These are phyloP conservation scores for Davidsoniella neocaledoniae DNA, from an alignment of 2,329 filamentous ascomycete species.

Conservation along the genomic window DNA sequence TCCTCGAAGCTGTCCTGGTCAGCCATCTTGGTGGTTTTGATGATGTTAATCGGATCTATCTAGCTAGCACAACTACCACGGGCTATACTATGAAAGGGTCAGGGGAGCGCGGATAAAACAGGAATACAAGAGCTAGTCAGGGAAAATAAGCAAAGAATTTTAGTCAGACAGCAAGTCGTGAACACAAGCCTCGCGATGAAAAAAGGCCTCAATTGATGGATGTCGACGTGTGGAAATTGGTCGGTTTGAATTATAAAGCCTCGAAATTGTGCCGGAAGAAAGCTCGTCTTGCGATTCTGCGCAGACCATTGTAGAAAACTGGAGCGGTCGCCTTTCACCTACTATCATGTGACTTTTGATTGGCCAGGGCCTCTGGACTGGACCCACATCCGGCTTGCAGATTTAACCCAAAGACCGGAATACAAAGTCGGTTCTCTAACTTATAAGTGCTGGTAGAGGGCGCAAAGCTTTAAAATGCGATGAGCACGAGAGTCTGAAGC, in stretches of 20 bases:
- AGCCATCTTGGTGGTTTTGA: slow-evolving; percentile 37
- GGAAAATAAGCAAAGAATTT: background rate
- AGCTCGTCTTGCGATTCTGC: too few relatives aligned
- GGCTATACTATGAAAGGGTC: too few relatives aligned
- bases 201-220: too few relatives aligned
- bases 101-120: background rate
- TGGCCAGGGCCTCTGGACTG: background rate
- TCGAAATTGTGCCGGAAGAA: too few relatives aligned
- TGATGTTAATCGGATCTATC: background rate
- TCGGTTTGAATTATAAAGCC: too few relatives aligned
- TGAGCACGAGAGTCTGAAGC: too few relatives aligned
- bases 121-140: background rate
- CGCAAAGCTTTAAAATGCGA: too few relatives aligned
- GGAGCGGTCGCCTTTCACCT: background rate
- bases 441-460: too few relatives aligned
- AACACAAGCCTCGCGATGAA: too few relatives aligned
- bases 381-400: background rate
- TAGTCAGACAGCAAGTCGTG: too few relatives aligned
- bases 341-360: background rate
- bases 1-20: slow-evolving; percentile 75
- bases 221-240: too few relatives aligned
- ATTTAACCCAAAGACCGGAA: background rate
- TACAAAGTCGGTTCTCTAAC: background rate
- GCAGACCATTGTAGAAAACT: background rate
- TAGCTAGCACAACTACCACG: too few relatives aligned